These are phyloP conservation scores for Botrytis aclada DNA, from an alignment of 2,329 filamentous ascomycete species.

Conservation along the genomic window DNA sequence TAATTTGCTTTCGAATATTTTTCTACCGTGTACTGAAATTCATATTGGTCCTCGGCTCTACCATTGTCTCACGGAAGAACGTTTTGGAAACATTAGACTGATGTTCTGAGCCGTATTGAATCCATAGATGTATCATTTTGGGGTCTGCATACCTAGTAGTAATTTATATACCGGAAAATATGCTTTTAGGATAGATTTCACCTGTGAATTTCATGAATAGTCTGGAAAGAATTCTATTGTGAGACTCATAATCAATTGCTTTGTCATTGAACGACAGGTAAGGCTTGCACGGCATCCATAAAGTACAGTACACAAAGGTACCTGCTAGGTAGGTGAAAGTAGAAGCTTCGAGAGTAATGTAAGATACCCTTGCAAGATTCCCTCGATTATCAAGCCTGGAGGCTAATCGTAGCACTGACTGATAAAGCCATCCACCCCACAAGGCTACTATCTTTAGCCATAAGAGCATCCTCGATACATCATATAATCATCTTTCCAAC, in stretches of 20 bases:
- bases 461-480: not conserved
- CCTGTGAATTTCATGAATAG: not conserved
- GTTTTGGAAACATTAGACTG: not conserved
- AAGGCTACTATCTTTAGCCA: constrained; percentile 21
- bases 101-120: not conserved
- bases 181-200: not conserved
- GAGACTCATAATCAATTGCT: not conserved
- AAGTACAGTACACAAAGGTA: too few species aligned
- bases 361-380: not conserved
- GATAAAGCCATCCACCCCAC: constrained; percentile 19
- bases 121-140: not conserved
- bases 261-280: not conserved
- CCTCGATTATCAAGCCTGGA: constrained; percentile 22
- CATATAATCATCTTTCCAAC: not conserved
- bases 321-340: constrained; percentile 2
- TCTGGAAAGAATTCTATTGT: not conserved
- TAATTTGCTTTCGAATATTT: not conserved
- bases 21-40: not conserved
- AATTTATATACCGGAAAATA: not conserved
- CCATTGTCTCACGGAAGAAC: not conserved
- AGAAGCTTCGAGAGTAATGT: constrained; percentile 22
- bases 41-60: not conserved
- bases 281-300: not conserved
- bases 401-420: constrained; percentile 15
- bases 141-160: not conserved